These are phyloP conservation scores for Penicillium chermesinum DNA, from an alignment of 495 filamentous ascomycete genomes.

Conservation along the genomic window DNA sequence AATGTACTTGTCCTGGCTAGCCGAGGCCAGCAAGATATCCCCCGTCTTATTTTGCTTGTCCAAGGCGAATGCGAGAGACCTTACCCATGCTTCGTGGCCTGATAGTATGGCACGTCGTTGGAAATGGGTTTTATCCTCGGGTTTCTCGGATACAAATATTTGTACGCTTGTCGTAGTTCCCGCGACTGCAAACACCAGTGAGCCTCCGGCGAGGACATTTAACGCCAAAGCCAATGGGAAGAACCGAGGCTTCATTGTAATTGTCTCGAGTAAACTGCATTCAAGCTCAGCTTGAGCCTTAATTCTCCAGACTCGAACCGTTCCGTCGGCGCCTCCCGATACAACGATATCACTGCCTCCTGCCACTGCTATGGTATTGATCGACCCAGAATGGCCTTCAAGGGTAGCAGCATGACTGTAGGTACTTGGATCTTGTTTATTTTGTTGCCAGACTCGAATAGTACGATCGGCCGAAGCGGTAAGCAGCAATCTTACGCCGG, in stretches of 20 bases:
- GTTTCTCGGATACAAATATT: constrained; percentile 57
- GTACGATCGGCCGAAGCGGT: constrained; percentile 80
- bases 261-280: constrained; percentile 58
- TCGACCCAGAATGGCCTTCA: constrained; percentile 62
- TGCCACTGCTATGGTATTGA: constrained; percentile 71
- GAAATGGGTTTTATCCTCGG: constrained; percentile 45
- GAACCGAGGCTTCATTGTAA: constrained; percentile 68
- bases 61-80: constrained; percentile 69
- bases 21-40: constrained; percentile 83
- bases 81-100: constrained; percentile 94
- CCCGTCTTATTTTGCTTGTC: constrained; percentile 51
- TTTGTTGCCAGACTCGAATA: constrained; percentile 63
- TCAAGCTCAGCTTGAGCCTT: constrained; percentile 29
- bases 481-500: constrained; percentile 52
- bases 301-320: constrained; percentile 70
- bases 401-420: constrained; percentile 45
- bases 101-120: constrained; percentile 70
- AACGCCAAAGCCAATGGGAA: constrained; percentile 76
- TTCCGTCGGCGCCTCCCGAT: constrained; percentile 77
- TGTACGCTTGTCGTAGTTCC: constrained; percentile 77
- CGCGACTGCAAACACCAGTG: constrained; percentile 67
- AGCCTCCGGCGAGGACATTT: constrained; percentile 46
- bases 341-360: constrained; percentile 53
- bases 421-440: constrained; percentile 11
- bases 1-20: constrained; percentile 96